These are phyloP conservation scores for Styphnolobium japonicum DNA, from an alignment of 306 rosid genomes.

Conservation along the genomic window DNA sequence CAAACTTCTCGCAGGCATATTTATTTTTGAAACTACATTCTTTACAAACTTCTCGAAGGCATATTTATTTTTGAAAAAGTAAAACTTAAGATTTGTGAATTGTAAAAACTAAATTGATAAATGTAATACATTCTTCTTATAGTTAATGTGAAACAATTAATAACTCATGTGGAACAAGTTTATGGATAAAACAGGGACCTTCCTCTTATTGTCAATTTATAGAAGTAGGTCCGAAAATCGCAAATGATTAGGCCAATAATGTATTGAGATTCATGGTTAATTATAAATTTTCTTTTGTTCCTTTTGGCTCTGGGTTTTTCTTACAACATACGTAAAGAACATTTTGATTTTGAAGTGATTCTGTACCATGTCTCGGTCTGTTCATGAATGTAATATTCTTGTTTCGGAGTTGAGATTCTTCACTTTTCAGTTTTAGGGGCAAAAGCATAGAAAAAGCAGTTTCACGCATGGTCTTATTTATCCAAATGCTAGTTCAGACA, in stretches of 20 bases:
- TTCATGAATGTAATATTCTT: background rate
- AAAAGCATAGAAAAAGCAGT: background rate
- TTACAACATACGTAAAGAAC: background rate
- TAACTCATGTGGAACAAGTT: no score
- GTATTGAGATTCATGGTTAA: background rate
- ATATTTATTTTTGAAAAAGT: no score
- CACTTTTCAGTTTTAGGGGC: background rate
- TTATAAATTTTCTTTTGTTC: background rate
- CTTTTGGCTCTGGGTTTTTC: background rate
- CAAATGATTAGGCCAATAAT: background rate
- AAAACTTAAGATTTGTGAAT: no score
- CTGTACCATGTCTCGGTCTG: background rate
- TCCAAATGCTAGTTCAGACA: background rate
- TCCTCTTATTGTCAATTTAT: background rate
- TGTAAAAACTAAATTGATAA: no score
- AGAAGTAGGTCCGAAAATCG: background rate
- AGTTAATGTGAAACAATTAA: no score
- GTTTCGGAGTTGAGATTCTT: no score
- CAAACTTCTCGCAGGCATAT: no score
- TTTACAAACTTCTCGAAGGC: no score
- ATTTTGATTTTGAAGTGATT: background rate
- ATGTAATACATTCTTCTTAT: no score
- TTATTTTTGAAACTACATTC: no score
- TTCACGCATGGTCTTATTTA: background rate
- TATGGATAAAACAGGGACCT: no score